Evolutionary conservation across 2,329 filamentous ascomycete genomes (phyloP), one percentile per base, ranked within the genome.

Genomic region (Alternaria novae-zelandiae): DNA sequence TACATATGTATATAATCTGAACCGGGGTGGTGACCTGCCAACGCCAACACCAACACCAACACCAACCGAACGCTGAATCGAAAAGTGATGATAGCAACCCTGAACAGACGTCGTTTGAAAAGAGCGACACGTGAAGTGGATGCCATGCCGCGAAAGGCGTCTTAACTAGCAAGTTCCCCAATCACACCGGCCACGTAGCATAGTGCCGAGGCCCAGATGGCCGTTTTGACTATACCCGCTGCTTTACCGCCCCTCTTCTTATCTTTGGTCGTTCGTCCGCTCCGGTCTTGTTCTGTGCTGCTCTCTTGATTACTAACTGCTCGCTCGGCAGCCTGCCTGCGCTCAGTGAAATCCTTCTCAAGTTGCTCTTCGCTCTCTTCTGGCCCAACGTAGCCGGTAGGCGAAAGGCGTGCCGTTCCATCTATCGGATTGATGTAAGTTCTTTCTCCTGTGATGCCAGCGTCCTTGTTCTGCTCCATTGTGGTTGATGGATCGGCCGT

Each of bases 111-210:
- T 1, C 13, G 28, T 36, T 20, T 26, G 9, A 11, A 17, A 17
- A 28, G 45, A 30, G 46, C 46, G 46, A 17, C 46, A 1, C 46
- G 46, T 28, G 46, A 26, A 2, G 2, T 17, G 9, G 2, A n/a
- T 17, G 21, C 9, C 6, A 25, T 11, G 13, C 30, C 15, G 23
- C 13, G 8, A n/a, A 53, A 25, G 8, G 13, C 49, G 36, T 36
- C 49, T 41, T 32, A 57, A n/a, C 45, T 57, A 26, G 59, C 57
- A 57, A 74, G 56, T 58, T 79, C 77, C 5, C 71, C 76, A 41
- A 72, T 25, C 13, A 79, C 76, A 43, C 77, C 77, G 47, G 72
- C 70, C 28, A 78, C 63, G 64, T 79, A 79, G 51, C 76, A 78
- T 46, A 61, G 61, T 6, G 72, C 73, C 6, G 64, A 66, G 3